Evolutionary conservation across 257 asterid genomes (phyloP), one percentile per base, ranked within the genome.

Genomic region (Linderniella brevidens): DNA sequence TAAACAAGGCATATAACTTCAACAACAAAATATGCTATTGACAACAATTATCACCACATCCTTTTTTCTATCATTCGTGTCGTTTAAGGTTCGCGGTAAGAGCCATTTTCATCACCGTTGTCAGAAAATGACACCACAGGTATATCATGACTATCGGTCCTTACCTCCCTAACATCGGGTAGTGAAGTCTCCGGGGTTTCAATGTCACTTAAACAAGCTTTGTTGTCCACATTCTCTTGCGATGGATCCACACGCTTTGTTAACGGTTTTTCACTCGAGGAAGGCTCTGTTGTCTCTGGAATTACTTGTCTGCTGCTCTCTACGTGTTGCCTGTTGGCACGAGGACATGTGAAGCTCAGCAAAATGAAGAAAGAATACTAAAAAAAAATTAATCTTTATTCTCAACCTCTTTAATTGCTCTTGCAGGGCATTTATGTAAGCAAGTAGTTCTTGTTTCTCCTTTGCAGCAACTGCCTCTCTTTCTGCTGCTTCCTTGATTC

Each of bases 211-310:
- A 78, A 67, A 61, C 98, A 80, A 43, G 95, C 98, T 72, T 88
- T 88, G 63, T 88, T 88, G 63, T 88, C 95, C 57, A 88, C 92
- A 46, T 88, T 88, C 64, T 74, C 84, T 59, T 83, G 80, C 1
- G 90, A 78, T 61, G 92, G 85, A 57, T 88, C 85, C 61, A 84
- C 86, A 41, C 75, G 96, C 72, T 84, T 88, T 36, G 94, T 83
- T 37, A 76, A 63, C 25, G 90, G 81, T 51, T 58, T 70, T 39
- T 46, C 19, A 57, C 68, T 69, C n/a, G 92, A 71, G 75, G 77
- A 70, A 35, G 93, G 74, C 55, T 80, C 97, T 0, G 65, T 63
- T 65, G 69, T 83, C 72, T 84, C 92, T 40, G 66, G 70, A 58
- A 77, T 75, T 42, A 80, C 88, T 66, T 80, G 81, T 46, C 82